phyloP scores from a whole-genome alignment of 116 monocot species.

The Trichopus zeylanicus region DNA sequence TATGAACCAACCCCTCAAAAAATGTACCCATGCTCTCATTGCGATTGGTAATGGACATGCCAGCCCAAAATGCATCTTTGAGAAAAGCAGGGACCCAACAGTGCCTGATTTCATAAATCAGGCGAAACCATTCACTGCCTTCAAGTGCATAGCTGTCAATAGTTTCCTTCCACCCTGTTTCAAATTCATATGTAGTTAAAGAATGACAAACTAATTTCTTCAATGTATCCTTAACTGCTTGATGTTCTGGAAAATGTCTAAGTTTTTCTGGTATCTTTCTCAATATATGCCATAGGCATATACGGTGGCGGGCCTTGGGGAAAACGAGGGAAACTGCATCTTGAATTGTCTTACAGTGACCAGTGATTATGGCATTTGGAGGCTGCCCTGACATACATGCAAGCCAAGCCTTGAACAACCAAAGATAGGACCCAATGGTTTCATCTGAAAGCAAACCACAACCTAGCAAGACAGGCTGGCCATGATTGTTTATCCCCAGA shows the following conservation, averaged over 20 bases:
- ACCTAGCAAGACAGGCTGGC: slow-evolving; percentile 14
- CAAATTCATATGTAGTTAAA: slow-evolving; percentile 19
- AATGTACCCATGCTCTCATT: slow-evolving; percentile 1
- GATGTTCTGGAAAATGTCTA: slow-evolving; percentile 1
- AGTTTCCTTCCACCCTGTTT: slow-evolving; percentile 15
- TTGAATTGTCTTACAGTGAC: slow-evolving; percentile 12
- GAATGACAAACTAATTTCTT: slow-evolving; percentile 20
- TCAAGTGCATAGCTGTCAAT: slow-evolving; percentile 12
- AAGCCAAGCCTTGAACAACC: slow-evolving; percentile 21
- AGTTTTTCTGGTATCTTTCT: slow-evolving; percentile 17
- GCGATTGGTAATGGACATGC: slow-evolving; percentile 19
- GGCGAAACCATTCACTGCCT: slow-evolving; percentile 11
- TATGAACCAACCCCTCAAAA: slow-evolving; percentile 16
- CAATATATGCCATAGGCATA: slow-evolving; percentile 17
- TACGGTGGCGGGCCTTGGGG: slow-evolving; percentile 9
- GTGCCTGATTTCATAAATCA: slow-evolving; percentile 14
- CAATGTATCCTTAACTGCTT: slow-evolving; percentile 15
- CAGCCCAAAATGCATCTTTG: slow-evolving; percentile 26
- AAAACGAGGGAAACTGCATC: slow-evolving; percentile 17
- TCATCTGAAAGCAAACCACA: slow-evolving; percentile 17
- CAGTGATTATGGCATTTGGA: slow-evolving; percentile 19
- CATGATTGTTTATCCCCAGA: slow-evolving; percentile 18
- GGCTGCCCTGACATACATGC: slow-evolving; percentile 4
- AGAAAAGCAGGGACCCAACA: slow-evolving; percentile 20
- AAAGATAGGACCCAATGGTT: slow-evolving; percentile 13